phyloP scores from a whole-genome alignment of 345 rosid species.

The Hibiscus mutabilis region DNA sequence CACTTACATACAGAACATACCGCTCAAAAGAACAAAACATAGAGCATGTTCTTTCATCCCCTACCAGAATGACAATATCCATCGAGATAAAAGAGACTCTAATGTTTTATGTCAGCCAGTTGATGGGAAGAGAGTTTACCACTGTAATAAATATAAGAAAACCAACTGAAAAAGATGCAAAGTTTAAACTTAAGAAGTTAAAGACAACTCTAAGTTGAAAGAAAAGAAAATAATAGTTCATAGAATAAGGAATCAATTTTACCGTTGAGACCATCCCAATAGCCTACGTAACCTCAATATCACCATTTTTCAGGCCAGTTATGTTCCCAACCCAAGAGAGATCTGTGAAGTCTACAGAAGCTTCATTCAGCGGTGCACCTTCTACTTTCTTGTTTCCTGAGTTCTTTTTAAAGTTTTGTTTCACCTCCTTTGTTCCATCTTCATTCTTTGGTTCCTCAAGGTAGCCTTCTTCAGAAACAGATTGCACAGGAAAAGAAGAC shows the following conservation, averaged over 20 bases:
- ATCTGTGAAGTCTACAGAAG: neutral
- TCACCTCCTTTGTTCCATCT: neutral
- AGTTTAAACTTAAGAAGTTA: neutral
- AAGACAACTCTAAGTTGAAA: neutral
- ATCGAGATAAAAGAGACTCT: neutral
- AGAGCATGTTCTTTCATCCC: neutral
- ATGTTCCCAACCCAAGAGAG: constrained; percentile 1
- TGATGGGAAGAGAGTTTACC: neutral
- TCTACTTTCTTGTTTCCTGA: neutral
- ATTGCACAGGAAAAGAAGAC: constrained; percentile 36
- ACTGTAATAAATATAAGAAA: neutral
- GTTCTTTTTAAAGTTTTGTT: neutral
- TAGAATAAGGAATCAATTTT: constrained; percentile 17
- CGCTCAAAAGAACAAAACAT: neutral
- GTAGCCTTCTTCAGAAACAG: constrained; percentile 25
- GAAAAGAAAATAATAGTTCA: neutral
- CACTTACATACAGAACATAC: neutral
- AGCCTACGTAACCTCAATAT: constrained; percentile 99
- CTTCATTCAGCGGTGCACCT: neutral
- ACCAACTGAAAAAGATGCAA: neutral
- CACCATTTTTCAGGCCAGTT: constrained; percentile 70
- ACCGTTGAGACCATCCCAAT: constrained; percentile 93
- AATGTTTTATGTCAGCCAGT: neutral
- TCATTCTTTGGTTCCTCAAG: constrained; percentile 11
- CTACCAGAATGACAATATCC: neutral